Base-by-base conservation (phyloP, 371 early-diverging fungal species). In the Syncephalastrum sp. region DNA sequence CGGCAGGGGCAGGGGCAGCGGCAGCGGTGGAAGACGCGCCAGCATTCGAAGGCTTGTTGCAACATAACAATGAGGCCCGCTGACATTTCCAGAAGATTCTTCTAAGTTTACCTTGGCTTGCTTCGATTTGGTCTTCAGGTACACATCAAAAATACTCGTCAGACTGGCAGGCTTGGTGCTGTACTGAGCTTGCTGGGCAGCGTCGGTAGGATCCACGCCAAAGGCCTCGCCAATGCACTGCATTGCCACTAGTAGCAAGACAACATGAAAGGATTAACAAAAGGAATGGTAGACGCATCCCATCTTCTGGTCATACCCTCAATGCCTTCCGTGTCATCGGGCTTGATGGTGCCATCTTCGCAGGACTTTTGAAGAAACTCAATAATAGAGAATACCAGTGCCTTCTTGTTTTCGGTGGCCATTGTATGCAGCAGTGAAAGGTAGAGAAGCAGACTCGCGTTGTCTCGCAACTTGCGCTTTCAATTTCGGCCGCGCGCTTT, bases 171-270 rank as follows among this genome's bases (percentile, higher is more conserved):
- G 94, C 75, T 94, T 94, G 58, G 92, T 92, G 60, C 89, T 86
- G 57, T 88, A 88, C 19, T 74, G 69, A 50, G 73, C 65, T 53
- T 82, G 72, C 61, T 90, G 90, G 15, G 68, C 81, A 17, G 78
- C 74, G 68, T 96, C 92, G 42, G 72, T 70, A 53, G 77, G 56
- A 67, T 95, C 90, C 55, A 97, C 86, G 33, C 87, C 91, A 74
- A 97, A 97, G 25, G 94, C 94, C 59, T 96, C 96, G 56, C 90
- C 86, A 51, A 97, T 92, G 79, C 96, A 95, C 66, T 95, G 95
- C 71, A 91, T 89, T 61, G 96, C 96, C 50, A 95, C 79, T 77
- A 42, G 42, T 41, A 41, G 19, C 23, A 14, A 29, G 52, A 21
- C 12, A 16, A 54, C 14, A n/a, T 14, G 16, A 27, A 5, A 5